These are phyloP conservation scores for Termitomyces titanicus DNA, from an alignment of 768 basidiomycete genomes.

Conservation along the genomic window DNA sequence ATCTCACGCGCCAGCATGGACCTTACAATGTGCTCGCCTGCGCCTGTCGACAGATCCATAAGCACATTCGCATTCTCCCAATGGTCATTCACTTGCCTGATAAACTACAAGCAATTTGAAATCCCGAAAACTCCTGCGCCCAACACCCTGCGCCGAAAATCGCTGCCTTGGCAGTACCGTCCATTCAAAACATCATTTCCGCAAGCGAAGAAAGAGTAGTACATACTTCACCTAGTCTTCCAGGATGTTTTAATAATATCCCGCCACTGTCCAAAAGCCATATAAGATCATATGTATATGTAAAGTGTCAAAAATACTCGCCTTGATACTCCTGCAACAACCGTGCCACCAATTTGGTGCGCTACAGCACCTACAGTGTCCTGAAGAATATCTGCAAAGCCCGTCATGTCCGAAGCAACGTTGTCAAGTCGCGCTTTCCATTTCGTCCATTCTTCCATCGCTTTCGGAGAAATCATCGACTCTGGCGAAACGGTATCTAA, in stretches of 20 bases:
- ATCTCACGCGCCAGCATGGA: slow-evolving; percentile 51
- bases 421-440: slow-evolving; percentile 51
- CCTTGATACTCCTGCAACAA: slow-evolving; percentile 80
- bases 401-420: background rate
- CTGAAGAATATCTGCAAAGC: slow-evolving; percentile 48
- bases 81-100: slow-evolving; percentile 40
- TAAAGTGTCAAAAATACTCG: slow-evolving; percentile 16
- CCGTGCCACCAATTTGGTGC: slow-evolving; percentile 37
- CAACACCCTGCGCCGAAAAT: slow-evolving; percentile 75
- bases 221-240: slow-evolving; percentile 71
- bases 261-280: slow-evolving; percentile 54
- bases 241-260: slow-evolving; percentile 70
- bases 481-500: slow-evolving; percentile 36
- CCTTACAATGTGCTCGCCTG: slow-evolving; percentile 70
- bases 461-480: slow-evolving; percentile 46
- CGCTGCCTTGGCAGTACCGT: slow-evolving; percentile 48
- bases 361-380: slow-evolving; percentile 84
- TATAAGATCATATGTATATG: background rate
- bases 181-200: background rate
- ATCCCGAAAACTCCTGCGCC: slow-evolving; percentile 39
- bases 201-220: background rate
- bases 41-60: slow-evolving; percentile 35
- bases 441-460: slow-evolving; percentile 50
- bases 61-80: background rate
- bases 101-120: slow-evolving; percentile 64